Evolutionary conservation across 2,329 filamentous ascomycete genomes (phyloP).

Genomic region (Pezicula neosporulosa): DNA sequence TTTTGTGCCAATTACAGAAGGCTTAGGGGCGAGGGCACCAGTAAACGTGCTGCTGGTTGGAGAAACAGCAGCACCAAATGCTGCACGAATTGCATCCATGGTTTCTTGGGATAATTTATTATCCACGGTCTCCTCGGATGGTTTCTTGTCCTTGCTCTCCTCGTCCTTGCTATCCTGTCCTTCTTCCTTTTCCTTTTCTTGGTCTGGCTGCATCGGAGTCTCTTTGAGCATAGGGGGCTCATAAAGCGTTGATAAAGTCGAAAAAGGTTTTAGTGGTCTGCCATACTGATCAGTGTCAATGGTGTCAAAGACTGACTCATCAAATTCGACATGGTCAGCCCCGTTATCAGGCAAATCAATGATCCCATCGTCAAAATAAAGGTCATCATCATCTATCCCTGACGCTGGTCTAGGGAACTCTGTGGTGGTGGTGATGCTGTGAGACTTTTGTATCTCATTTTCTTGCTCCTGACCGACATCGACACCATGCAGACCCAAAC

Average conservation of each 20-base stretch:
- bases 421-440: slow-evolving; percentile 4
- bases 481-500: slow-evolving; percentile 19
- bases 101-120: not conserved
- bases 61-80: not conserved
- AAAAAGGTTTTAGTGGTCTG: slow-evolving; percentile 45
- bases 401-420: slow-evolving; percentile 12
- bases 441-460: not conserved
- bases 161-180: not conserved
- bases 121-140: not conserved
- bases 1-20: slow-evolving; percentile 12
- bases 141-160: not conserved
- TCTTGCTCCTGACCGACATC: slow-evolving; percentile 3
- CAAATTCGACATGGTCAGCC: slow-evolving; percentile 54
- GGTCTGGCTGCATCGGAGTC: slow-evolving; percentile 11
- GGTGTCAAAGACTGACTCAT: slow-evolving; percentile 71
- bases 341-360: slow-evolving; percentile 41
- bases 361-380: slow-evolving; percentile 66
- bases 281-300: slow-evolving; percentile 62
- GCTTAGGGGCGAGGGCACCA: slow-evolving; percentile 17
- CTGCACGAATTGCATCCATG: too few species aligned
- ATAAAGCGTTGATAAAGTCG: slow-evolving; percentile 24
- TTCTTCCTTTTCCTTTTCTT: not conserved
- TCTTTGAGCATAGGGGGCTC: slow-evolving; percentile 19
- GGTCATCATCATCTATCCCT: slow-evolving; percentile 49
- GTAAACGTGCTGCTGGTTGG: not conserved